These are phyloP conservation scores for Chlorociboria aeruginascens DNA, from an alignment of 495 filamentous ascomycete species.

Conservation along the genomic window DNA sequence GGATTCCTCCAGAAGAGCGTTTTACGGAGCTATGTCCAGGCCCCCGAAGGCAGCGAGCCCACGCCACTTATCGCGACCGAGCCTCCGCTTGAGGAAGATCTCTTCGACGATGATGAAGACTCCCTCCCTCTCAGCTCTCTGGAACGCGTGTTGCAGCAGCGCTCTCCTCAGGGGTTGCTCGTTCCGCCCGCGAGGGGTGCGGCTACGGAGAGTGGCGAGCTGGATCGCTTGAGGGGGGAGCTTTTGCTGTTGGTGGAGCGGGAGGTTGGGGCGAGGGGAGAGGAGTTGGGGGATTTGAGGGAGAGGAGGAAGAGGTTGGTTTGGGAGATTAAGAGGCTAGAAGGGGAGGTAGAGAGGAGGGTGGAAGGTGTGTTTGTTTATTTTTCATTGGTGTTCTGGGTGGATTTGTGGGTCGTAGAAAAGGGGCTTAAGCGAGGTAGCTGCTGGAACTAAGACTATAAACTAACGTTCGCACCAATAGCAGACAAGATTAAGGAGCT, in stretches of 20 bases:
- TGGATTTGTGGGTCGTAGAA: not conserved
- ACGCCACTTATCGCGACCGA: not conserved
- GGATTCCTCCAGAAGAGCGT: conserved; percentile 1
- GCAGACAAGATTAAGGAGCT: not conserved
- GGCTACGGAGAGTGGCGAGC: no score
- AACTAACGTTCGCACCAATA: not conserved
- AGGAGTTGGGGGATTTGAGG: not conserved
- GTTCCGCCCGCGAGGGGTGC: no score
- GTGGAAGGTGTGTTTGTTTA: conserved; percentile 1
- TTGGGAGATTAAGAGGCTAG: conserved; percentile 3
- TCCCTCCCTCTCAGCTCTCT: no score
- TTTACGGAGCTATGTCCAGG: not conserved
- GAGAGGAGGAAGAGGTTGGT: not conserved
- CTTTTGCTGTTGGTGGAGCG: no score
- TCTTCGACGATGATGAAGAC: no score
- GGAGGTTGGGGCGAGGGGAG: not conserved
- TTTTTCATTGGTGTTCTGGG: no score
- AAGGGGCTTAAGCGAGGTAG: no score
- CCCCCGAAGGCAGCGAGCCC: not conserved
- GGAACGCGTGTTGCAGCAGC: no score
- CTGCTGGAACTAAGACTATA: no score
- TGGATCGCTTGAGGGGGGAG: not conserved
- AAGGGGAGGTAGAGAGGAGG: not conserved
- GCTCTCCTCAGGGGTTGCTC: no score
- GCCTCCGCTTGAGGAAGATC: not conserved